Evolutionary conservation across 306 rosid species (phyloP), one percentile per base, ranked within the genome.

Genomic region (Crataegus laevigata): DNA sequence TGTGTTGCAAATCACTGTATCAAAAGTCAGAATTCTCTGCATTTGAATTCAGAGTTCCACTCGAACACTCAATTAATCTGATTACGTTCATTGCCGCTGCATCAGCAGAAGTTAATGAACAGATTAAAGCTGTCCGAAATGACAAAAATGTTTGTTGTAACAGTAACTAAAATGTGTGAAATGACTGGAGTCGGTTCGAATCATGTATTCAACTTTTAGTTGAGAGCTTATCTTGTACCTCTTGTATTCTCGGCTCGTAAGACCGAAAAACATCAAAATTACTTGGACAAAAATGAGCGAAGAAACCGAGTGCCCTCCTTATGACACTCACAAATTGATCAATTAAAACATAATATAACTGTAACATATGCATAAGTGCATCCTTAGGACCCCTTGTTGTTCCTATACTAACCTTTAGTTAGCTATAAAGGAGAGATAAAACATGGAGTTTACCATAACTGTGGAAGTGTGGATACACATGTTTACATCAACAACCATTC

Each of bases 371-470:
- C 69, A 34, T 7, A 65, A 65, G 47, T 19, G 22, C 50, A 34
- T 34, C 3, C 47, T n/a, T 6, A 76, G 26, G 34, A 72, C 24
- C 71, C 29, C 19, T n/a, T 22, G 65, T 42, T 26, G 43, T 38
- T 68, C 79, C 45, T 70, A 6, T 50, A 30, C 80, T 62, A 54
- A 28, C 22, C 40, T 69, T 74, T 69, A 58, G 70, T 74, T 64
- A 40, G 67, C 40, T 66, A 60, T 42, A 38, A 62, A 54, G 66
- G 71, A 36, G 17, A 58, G 29, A 61, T 38, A 32, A 71, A 54
- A 34, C 66, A 42, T 38, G 24, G 28, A 26, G 43, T 66, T 54
- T 65, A 60, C 72, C 66, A n/a, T 29, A 52, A 75, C 19, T 24
- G 75, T 29, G 40, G 40, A 36, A 36, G 40, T 36, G 10, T 7